Evolutionary conservation across 306 rosid species (phyloP), one percentile per base, ranked within the genome.

Genomic region (Glycine tomentella): DNA sequence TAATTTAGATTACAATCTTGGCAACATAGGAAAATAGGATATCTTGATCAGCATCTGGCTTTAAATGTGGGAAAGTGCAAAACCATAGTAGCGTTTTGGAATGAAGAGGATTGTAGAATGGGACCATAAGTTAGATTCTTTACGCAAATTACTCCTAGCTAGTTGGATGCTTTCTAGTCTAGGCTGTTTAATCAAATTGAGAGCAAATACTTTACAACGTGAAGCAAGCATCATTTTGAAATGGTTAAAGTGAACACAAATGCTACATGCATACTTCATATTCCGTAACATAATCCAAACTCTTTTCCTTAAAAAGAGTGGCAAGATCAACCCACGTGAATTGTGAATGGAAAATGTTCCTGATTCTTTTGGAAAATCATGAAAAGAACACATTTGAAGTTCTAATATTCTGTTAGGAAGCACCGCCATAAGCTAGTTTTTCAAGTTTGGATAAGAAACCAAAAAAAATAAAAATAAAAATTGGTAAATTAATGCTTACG

Each of bases 261-360:
- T 58, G 16, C 36, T 57, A 25, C 40, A 74, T 57, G 20, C 12
- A 50, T 17, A 40, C 52, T 25, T 50, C 59, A 51, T 72, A 3
- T 36, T 71, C 62, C 48, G 33, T 25, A 51, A 42, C 45, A 42
- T 6, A 42, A 42, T 42, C 46, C 46, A 42, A 42, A 42, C 46
- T 7, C 16, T 74, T 74, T 44, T 25, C 79, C 69, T 13, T 59
- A n/a, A 59, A 17, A 46, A 16, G 31, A 20, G 69, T 44, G 57
- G 33, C 69, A 45, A 20, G 9, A 25, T 25, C 70, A 25, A 44
- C 25, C 72, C 80, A 62, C 31, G 31, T 25, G 31, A 25, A 25
- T 25, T 77, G 80, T 76, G 72, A 45, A 31, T 33, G 73, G 63
- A 76, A 63, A 52, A 76, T 76, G 73, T 49, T 77, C 51, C 38